Base-by-base conservation (phyloP, 2,329 filamentous ascomycete genomes). In the Exophiala viscosa region DNA sequence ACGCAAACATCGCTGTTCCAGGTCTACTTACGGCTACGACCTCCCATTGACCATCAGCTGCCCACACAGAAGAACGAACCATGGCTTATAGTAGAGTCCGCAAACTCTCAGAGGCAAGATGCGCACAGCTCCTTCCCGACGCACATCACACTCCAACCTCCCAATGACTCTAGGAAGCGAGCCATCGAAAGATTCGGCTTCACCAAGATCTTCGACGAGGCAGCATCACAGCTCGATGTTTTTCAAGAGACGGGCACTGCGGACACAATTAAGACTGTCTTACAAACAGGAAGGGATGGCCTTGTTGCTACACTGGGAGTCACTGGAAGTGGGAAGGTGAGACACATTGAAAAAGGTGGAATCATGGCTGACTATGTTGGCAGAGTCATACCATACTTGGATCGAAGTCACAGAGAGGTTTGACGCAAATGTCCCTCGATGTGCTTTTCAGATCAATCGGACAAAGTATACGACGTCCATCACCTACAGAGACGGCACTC, bases 321-420 rank as follows among this genome's bases (percentile, higher is more conserved):
- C 39, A 96, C 92, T 6, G 93, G 93, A 10, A 96, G 91, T 45
- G 93, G 93, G 69, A 99, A 99, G 84, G 92, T 95, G 51, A n/a
- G 31, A 13, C 47, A 35, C 14, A 5, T 40, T 47, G 41, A 38
- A 18, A 5, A 32, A 15, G 13, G 5, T 20, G 42, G 53, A 43
- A 45, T 9, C 31, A 48, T 42, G 18, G 23, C 15, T 31, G 8
- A 39, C 40, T 15, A n/a, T n/a, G n/a, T 20, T 33, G 40, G 49
- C 66, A 96, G 92, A 95, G 89, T 58, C 92, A 99, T 69, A 99
- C 93, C 0, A 96, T 97, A 55, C 81, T 99, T 13, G 93, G 93
- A 50, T 95, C 89, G 10, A 86, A 85, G 61, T 83, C 81, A 17
- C 88, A 96, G 70, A 86, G 92, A 60, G 93, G 93, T 57, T 75